Conservation (phyloP, 1,284 basidiomycete genomes). For the Rhodotorula sp. region DNA sequence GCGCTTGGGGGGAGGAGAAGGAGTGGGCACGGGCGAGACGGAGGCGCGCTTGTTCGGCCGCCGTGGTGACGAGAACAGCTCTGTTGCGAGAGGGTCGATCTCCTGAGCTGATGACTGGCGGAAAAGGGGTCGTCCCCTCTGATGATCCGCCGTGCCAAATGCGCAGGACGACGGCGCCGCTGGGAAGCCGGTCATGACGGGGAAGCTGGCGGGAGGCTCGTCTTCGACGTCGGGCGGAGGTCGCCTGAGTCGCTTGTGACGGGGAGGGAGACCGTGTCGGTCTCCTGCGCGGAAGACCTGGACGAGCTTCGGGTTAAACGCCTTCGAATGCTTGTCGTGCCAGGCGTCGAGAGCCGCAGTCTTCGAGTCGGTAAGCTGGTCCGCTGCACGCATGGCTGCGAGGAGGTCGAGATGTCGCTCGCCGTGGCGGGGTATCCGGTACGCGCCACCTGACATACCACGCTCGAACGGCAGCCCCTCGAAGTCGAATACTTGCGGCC, state of each 20-base stretch:
- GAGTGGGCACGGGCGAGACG: neutral
- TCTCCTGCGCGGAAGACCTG: constrained; percentile 6
- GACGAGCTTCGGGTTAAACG: constrained; percentile 31
- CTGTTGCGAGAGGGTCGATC: constrained; percentile 5
- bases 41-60: neutral
- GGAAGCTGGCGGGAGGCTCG: neutral
- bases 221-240: constrained; percentile 1
- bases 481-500: constrained; percentile 3
- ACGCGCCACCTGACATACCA: constrained; percentile 15
- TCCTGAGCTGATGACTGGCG: neutral
- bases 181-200: constrained; percentile 8
- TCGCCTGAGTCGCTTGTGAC: constrained; percentile 8
- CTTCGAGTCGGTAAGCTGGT: constrained; percentile 23
- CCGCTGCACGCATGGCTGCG: constrained; percentile 7
- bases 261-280: neutral
- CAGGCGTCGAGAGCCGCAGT: constrained; percentile 25
- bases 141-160: neutral
- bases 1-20: neutral
- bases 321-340: constrained; percentile 32
- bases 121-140: neutral
- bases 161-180: neutral
- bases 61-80: neutral
- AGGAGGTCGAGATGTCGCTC: constrained; percentile 20
- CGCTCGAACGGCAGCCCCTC: constrained; percentile 25
- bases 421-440: constrained; percentile 23